Percentiles rank a stretch among this genome's conserved stretches.
Conservation (phyloP, 805 yeast genomes). For the Suhomyces prunicola region DNA sequence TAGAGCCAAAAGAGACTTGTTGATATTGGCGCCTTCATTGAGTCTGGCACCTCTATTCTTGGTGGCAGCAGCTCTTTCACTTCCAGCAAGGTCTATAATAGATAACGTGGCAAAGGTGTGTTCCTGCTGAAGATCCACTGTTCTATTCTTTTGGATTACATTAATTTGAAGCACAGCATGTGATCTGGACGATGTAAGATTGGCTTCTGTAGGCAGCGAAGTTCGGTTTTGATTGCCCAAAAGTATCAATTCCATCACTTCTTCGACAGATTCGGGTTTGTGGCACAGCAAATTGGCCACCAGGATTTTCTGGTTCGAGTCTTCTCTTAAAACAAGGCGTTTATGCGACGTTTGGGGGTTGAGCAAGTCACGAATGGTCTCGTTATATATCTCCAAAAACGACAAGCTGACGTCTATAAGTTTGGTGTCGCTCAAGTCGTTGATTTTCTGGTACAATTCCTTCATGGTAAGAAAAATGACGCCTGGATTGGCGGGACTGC, state of each 20-base stretch:
- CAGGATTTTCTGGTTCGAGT: slow-evolving; percentile 56
- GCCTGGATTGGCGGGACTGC: slow-evolving; percentile 71
- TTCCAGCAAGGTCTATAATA: slow-evolving; percentile 90
- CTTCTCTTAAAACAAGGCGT: slow-evolving; percentile 66
- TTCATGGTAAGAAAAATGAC: slow-evolving; percentile 74
- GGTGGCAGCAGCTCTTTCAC: slow-evolving; percentile 91
- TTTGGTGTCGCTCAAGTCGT: slow-evolving; percentile 50
- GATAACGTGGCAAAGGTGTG: slow-evolving; percentile 78
- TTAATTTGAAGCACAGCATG: slow-evolving; percentile 90
- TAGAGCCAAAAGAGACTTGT: slow-evolving; percentile 79
- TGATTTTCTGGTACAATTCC: slow-evolving; percentile 66
- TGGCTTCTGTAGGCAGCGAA: slow-evolving; percentile 86
- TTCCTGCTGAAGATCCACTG: slow-evolving; percentile 61
- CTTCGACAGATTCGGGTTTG: slow-evolving; percentile 58
- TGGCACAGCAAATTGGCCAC: slow-evolving; percentile 71
- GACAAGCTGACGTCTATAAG: slow-evolving; percentile 61
- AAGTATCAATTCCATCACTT: slow-evolving; percentile 74
- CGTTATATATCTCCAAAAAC: slow-evolving; percentile 88
- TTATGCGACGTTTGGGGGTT: slow-evolving; percentile 49
- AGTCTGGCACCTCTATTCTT: slow-evolving; percentile 77
- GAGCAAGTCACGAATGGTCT: slow-evolving; percentile 76
- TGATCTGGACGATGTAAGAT: slow-evolving; percentile 85
- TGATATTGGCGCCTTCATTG: slow-evolving; percentile 91
- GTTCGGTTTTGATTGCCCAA: slow-evolving; percentile 75
- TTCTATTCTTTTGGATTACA: slow-evolving; percentile 55